Evolutionary conservation across 2,329 filamentous ascomycete species (phyloP), one percentile per base, ranked within the genome.

Genomic region (Cladosporium sp.): DNA sequence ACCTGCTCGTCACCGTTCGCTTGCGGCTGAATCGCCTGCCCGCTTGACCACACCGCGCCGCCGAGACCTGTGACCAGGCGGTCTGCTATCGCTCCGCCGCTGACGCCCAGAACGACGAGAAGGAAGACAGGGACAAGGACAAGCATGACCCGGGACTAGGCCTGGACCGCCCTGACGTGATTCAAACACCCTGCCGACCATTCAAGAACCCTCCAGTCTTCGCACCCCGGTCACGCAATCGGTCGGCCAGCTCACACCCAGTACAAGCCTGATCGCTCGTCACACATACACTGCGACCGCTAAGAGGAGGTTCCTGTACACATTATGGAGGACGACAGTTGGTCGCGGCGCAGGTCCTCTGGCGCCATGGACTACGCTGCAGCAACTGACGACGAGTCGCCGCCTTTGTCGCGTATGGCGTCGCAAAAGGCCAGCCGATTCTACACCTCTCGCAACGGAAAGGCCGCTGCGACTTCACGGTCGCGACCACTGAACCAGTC

Each of bases 401-500:
- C 59, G 19, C 56, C 60, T 18, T 59, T 67, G n/a, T 57, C 63
- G 6, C 59, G 65, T 32, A 63, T 67, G 60, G 49, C 61, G 7
- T 66, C 63, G 3, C 62, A 64, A 46, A 61, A 60, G n/a, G 49
- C 41, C 33, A 64, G 63, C 52, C 61, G 61, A 57, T 65, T 63
- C 57, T 56, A 50, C 50, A 22, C 43, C 10, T 58, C 61, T 19
- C 58, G 64, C 37, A 58, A 63, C 56, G 65, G 65, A 48, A 69
- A 69, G 59, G 66, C 68, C 13, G 50, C 61, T 46, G 69, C 72
- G 54, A 68, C 70, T 55, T 68, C 70, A 49, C 69, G 72, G 48
- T 70, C 73, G 28, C 68, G 70, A 43, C 69, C 70, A 43, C 74
- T 79, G 48, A 73, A 75, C 53, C 76, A 77, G 4, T 60, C 64